Base-by-base conservation (phyloP, 169 alveolate species). In the Eimeria necatrix region DNA sequence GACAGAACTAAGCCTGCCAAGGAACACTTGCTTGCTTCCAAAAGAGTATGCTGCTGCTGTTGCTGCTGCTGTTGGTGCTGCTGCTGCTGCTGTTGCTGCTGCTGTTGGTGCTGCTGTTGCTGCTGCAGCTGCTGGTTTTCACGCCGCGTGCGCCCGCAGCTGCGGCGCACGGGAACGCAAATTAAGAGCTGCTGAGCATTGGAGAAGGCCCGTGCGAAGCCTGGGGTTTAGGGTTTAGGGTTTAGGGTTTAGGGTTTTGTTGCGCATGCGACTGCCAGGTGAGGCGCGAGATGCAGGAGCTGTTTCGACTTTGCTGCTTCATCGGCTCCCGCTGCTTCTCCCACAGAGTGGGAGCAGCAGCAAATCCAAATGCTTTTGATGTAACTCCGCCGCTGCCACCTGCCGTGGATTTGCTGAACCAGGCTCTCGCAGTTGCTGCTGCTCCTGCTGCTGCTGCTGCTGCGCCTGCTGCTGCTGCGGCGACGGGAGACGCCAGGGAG, bases 1-100 rank as follows among this genome's bases (percentile, higher is more conserved):
- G 94, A 89, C 61, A 59, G 88, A 20, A 48, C 64, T 41, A 70
- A 52, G 73, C 86, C 93, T 9, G 93, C 93, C 52, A 87, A 87
- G 52, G 93, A 87, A n/a, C 68, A 60, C n/a, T 20, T 73, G 26
- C 51, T 87, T 16, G 93, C 93, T 24, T 61, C 85, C 32, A 68
- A 61, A 53, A 32, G 48, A 61, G 61, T 48, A 71, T 61, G 64
- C 14, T 53, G 64, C 14, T 9, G 7, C 20, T 53, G 14, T 9
- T 9, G 64, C 7, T 53, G 64, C 14, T 7, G 7, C 7, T 53
- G 14, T 53, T 53, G 7, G 64, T 9, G 64, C 64, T 53, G 64
- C n/a, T n/a, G n/a, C n/a, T n/a, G n/a, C n/a, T n/a, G n/a, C n/a
- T n/a, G n/a, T n/a, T n/a, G n/a, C n/a, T n/a, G n/a, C n/a, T n/a